Conservation (phyloP, 805 yeast genomes). For the Maudiozyma bulderi region DNA sequence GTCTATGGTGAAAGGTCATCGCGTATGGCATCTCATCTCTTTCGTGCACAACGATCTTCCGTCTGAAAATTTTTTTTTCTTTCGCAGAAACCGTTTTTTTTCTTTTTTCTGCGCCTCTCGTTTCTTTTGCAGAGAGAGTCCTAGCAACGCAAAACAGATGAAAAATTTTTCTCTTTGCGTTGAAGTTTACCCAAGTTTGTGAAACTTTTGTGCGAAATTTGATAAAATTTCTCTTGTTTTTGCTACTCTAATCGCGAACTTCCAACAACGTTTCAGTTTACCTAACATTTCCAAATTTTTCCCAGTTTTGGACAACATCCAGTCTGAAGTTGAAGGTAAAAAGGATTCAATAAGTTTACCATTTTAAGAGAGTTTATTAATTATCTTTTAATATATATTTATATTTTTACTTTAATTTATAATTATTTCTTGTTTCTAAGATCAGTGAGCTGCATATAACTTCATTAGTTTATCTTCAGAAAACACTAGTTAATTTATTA, state of each 20-base stretch:
- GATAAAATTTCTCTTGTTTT: too few relatives aligned
- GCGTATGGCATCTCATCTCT: too few relatives aligned
- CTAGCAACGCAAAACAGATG: not conserved
- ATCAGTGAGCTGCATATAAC: slow-evolving; percentile 8
- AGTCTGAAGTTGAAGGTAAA: too few relatives aligned
- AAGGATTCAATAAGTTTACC: too few relatives aligned
- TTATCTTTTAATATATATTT: not conserved
- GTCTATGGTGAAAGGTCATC: too few relatives aligned
- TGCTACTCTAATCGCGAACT: too few relatives aligned
- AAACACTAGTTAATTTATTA: not conserved
- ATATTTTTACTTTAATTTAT: not conserved
- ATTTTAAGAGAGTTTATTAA: too few relatives aligned
- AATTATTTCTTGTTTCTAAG: not conserved
- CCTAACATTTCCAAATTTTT: too few relatives aligned
- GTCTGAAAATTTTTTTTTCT: not conserved
- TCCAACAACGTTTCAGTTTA: too few relatives aligned
- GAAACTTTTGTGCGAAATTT: not conserved
- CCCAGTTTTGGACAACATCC: too few relatives aligned
- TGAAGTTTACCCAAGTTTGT: not conserved
- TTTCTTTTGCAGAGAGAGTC: not conserved
- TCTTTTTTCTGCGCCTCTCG: not conserved
- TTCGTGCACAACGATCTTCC: not conserved
- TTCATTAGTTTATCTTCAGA: slow-evolving; percentile 7
- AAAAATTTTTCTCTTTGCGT: not conserved
- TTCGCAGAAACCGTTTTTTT: not conserved